Evolutionary conservation across 257 asterid species (phyloP), one percentile per base, ranked within the genome.

Genomic region (Jacaranda mimosifolia): DNA sequence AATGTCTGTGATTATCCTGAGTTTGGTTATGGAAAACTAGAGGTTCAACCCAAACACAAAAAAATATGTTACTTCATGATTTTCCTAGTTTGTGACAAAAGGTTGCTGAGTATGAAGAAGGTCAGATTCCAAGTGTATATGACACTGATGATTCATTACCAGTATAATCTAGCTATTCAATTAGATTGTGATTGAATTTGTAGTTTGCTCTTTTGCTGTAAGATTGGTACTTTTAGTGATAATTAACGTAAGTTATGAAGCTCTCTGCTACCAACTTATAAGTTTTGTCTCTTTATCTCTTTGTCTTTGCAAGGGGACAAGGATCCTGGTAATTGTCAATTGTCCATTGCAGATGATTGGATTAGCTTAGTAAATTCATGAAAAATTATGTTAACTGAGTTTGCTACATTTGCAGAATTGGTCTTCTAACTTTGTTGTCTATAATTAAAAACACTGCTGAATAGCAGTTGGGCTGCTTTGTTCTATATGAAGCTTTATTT

Each of bases 101-200:
- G 63, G 63, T 18, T 57, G 38, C 62, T 57, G 63, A 63, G 49
- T 39, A 38, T 11, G 11, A 38, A 7, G 75, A 53, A 53, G 53
- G 38, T 15, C 18, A 36, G 53, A 12, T 53, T 52, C 75, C 64
- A 70, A 15, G 49, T 52, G 57, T 52, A 51, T 38, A 17, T 13
- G 63, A 49, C 38, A 53, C 38, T 8, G 62, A 15, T 15, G 63
- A 26, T 3, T 17, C 36, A 5, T 71, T 56, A 1, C 15, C n/a
- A 36, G 10, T 13, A 55, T 15, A 38, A 40, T 71, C 64, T 7
- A 45, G 46, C 17, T 64, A 43, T 21, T 40, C n/a, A 9, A n/a
- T 7, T 12, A 67, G 38, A 45, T 7, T 55, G 53, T 40, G 18
- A 70, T 55, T 70, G 65, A 70, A 35, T n/a, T 52, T 13, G 26